Evolutionary conservation across 345 rosid species (phyloP).

Genomic region (Euclidium syriacum): DNA sequence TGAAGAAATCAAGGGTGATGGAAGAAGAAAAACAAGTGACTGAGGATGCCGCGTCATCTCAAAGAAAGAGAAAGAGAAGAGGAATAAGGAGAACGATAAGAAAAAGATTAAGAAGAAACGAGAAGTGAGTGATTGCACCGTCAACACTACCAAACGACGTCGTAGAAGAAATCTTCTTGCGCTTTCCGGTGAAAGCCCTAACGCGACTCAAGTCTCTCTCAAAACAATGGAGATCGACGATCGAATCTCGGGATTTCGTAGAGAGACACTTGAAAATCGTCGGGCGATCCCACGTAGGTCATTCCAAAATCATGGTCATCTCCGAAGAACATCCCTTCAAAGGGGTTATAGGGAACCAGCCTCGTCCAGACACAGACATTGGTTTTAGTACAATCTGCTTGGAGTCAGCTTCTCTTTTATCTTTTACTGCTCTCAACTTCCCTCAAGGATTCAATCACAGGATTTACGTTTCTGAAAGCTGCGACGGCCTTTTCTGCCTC

Average conservation of each 20-base stretch:
- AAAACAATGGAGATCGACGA: constrained; percentile 11
- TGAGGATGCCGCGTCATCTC: background rate
- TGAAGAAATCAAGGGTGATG: too few species aligned
- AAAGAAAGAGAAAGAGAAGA: too few species aligned
- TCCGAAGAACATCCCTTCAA: background rate
- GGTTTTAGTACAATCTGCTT: background rate
- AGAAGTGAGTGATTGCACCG: background rate
- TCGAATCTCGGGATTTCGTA: background rate
- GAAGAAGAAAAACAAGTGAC: background rate
- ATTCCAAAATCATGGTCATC: background rate
- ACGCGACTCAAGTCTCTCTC: constrained; percentile 1
- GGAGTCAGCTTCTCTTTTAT: background rate
- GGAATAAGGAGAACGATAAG: too few species aligned
- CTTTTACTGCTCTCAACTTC: background rate
- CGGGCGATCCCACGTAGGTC: background rate
- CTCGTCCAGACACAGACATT: too few species aligned
- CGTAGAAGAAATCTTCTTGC: constrained; percentile 14
- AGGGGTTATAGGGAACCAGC: too few species aligned
- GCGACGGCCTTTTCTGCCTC: constrained; percentile 9
- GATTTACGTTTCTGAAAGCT: background rate
- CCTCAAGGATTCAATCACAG: background rate
- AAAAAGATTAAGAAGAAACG: too few species aligned
- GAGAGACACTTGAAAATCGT: constrained; percentile 10
- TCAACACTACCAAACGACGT: background rate
- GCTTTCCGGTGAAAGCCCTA: background rate